Evolutionary conservation across 345 rosid genomes (phyloP).

Genomic region (Brassica incana): DNA sequence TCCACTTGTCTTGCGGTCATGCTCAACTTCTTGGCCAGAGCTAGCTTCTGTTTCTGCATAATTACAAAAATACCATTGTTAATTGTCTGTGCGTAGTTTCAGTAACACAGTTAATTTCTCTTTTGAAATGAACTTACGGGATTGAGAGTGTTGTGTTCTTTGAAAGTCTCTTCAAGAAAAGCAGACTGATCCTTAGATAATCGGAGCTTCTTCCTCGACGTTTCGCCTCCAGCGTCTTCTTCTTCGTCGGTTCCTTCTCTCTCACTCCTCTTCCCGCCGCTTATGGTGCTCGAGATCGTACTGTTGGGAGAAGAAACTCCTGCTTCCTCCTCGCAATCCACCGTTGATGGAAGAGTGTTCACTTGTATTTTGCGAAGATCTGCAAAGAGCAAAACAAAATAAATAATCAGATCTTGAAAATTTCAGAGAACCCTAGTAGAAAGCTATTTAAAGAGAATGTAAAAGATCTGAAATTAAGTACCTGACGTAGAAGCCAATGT

Average conservation of each 20-base stretch:
- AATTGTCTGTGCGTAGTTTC: background rate
- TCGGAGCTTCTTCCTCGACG: slow-evolving; percentile 88
- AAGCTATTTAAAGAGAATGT: background rate
- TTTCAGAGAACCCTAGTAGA: background rate
- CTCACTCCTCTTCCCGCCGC: slow-evolving; percentile 91
- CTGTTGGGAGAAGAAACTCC: slow-evolving; percentile 95
- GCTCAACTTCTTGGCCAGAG: slow-evolving; percentile 79
- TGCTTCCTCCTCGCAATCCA: slow-evolving; percentile 72
- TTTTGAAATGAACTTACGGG: slow-evolving; percentile 59
- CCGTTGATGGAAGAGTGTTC: slow-evolving; percentile 62
- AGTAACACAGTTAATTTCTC: background rate
- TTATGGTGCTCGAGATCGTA: slow-evolving; percentile 75
- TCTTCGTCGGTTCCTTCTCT: slow-evolving; percentile 73
- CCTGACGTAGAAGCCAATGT: slow-evolving; percentile 7
- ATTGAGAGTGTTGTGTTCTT: slow-evolving; percentile 93
- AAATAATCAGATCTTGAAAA: background rate
- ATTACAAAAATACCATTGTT: background rate
- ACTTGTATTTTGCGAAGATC: slow-evolving; percentile 91
- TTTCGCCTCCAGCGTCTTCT: slow-evolving; percentile 79
- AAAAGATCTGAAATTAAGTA: slow-evolving; percentile 4
- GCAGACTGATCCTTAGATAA: slow-evolving; percentile 92
- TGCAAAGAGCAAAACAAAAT: slow-evolving; percentile 34
- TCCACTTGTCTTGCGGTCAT: slow-evolving; percentile 89
- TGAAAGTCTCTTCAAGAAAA: slow-evolving; percentile 88
- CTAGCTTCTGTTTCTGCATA: slow-evolving; percentile 81